phyloP scores from a whole-genome alignment of 805 yeast genomes.

The Saturnispora quitensis region DNA sequence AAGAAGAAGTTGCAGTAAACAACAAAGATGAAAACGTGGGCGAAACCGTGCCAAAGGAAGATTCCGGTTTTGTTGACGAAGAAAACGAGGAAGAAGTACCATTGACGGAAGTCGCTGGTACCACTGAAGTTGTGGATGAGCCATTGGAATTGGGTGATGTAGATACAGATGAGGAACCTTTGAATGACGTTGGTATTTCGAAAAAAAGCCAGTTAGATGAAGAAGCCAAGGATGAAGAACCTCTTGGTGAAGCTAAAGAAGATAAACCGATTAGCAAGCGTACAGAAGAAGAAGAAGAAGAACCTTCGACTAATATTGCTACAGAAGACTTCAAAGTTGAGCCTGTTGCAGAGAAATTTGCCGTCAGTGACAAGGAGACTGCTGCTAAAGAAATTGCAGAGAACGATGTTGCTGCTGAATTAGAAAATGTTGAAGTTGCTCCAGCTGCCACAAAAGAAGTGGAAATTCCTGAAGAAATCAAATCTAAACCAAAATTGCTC shows the following conservation, averaged over 20 bases:
- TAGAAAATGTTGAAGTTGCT: slow-evolving; percentile 6
- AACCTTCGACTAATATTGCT: slow-evolving; percentile 9
- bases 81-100: slow-evolving; percentile 13
- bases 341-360: slow-evolving; percentile 7
- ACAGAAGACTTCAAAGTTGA: slow-evolving; percentile 1
- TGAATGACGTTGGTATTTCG: background rate
- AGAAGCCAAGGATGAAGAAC: background rate
- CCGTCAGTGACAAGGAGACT: slow-evolving; percentile 6
- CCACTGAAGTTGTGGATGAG: background rate
- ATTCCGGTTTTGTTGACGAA: background rate
- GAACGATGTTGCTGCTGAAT: slow-evolving; percentile 2
- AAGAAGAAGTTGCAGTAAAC: slow-evolving; percentile 1
- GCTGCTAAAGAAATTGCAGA: slow-evolving; percentile 11
- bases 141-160: slow-evolving; percentile 8
- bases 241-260: background rate
- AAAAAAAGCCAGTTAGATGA: background rate
- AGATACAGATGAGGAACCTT: slow-evolving; percentile 9
- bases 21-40: slow-evolving; percentile 8
- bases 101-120: background rate
- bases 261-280: slow-evolving; percentile 9
- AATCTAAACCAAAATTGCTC: slow-evolving; percentile 35
- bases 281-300: slow-evolving; percentile 12
- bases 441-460: slow-evolving; percentile 8
- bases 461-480: slow-evolving; percentile 30
- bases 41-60: background rate